Percentiles rank a stretch among this genome's conserved stretches.
These are phyloP conservation scores for Eurotiales sp. DNA, from an alignment of 2,329 filamentous ascomycete species.

Conservation along the genomic window DNA sequence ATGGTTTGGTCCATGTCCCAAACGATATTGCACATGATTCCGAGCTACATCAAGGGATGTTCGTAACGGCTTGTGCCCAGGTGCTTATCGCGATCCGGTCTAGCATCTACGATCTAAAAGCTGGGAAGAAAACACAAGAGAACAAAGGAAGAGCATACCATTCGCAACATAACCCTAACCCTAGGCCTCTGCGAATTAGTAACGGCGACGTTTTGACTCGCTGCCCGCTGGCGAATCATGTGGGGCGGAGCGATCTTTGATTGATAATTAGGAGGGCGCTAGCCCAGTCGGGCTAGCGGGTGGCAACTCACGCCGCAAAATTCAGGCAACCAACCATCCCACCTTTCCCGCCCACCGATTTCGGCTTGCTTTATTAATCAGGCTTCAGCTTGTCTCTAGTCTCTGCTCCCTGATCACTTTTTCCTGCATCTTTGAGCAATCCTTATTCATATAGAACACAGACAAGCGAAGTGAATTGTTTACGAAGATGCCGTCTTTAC, in stretches of 20 bases:
- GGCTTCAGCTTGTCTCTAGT: not conserved
- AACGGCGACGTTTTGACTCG: not conserved
- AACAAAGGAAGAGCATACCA: not conserved
- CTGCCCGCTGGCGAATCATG: constrained; percentile 5
- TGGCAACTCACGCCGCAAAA: constrained; percentile 10
- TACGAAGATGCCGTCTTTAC: constrained; percentile 34
- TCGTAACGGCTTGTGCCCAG: too few relatives aligned
- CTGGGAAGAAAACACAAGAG: too few relatives aligned
- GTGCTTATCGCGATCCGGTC: too few relatives aligned
- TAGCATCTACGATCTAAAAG: too few relatives aligned
- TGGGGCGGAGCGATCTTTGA: not conserved
- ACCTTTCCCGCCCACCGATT: too few relatives aligned
- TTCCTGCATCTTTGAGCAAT: not conserved
- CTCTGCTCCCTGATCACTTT: not conserved
- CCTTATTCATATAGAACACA: not conserved
- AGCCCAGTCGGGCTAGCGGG: not conserved
- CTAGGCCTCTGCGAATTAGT: too few relatives aligned
- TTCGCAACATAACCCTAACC: too few relatives aligned
- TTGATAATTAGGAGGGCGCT: not conserved
- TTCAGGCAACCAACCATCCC: too few relatives aligned
- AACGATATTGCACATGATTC: too few relatives aligned
- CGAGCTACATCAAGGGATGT: too few relatives aligned
- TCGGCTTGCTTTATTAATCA: constrained; percentile 8
- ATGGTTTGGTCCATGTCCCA: too few relatives aligned
- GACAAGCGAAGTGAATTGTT: too few relatives aligned